phyloP scores from a whole-genome alignment of 495 filamentous ascomycete species.

The Penicillium paradoxum region DNA sequence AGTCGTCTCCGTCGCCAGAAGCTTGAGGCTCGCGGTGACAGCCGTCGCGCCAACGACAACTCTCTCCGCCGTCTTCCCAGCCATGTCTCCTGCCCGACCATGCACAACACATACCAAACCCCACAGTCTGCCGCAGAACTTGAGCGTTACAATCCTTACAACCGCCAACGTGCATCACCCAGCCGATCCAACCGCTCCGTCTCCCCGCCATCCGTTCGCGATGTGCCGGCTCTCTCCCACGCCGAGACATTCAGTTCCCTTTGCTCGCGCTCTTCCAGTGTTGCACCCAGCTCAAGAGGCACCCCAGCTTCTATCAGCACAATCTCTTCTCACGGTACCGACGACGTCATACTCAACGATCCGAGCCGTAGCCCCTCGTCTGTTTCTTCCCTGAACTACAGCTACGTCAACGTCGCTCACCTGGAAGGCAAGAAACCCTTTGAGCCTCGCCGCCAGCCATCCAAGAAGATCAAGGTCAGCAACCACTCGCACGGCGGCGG shows the following conservation, averaged over 20 bases:
- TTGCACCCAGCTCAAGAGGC: conserved; percentile 38
- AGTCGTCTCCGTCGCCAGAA: conserved; percentile 42
- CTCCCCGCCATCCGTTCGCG: conserved; percentile 47
- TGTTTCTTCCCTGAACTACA: conserved; percentile 23
- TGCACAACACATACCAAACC: conserved; percentile 28
- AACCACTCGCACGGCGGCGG: conserved; percentile 26
- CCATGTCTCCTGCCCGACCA: conserved; percentile 34
- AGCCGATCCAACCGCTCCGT: conserved; percentile 35
- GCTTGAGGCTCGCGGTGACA: conserved; percentile 28
- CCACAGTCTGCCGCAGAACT: conserved; percentile 27
- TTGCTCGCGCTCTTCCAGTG: conserved; percentile 47
- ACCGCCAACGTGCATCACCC: conserved; percentile 35
- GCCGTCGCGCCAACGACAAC: conserved; percentile 14
- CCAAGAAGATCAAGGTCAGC: conserved; percentile 41
- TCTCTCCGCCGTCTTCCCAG: conserved; percentile 24
- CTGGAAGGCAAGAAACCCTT: conserved; percentile 23
- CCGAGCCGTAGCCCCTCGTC: conserved; percentile 31
- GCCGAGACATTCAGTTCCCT: conserved; percentile 42
- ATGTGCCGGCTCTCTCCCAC: conserved; percentile 44
- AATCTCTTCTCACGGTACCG: conserved; percentile 33
- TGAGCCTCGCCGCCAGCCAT: conserved; percentile 30
- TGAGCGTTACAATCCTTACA: conserved; percentile 36
- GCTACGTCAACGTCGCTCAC: conserved; percentile 31
- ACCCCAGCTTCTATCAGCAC: conserved; percentile 42
- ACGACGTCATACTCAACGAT: conserved; percentile 37